phyloP scores from a whole-genome alignment of 2,329 filamentous ascomycete species.

The Simplicillium sp. region DNA sequence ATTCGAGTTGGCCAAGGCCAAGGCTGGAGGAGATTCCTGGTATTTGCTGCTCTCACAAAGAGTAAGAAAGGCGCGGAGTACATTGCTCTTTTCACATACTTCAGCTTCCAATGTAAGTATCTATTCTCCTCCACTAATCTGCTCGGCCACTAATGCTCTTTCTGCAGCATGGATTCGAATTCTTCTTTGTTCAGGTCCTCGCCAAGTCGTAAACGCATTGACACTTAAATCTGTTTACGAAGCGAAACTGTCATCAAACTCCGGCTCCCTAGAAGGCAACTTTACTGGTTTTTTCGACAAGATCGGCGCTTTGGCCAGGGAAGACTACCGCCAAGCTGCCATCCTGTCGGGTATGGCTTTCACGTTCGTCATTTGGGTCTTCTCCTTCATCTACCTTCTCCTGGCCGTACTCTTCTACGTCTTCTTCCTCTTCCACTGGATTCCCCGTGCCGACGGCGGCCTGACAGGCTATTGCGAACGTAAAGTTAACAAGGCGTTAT shows the following conservation, averaged over 20 bases:
- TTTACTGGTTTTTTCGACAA: constrained; percentile 77
- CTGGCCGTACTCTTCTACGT: constrained; percentile 71
- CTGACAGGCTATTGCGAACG: constrained; percentile 80
- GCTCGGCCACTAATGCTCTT: constrained; percentile 7
- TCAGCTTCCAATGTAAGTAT: constrained; percentile 54
- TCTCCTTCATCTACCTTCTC: constrained; percentile 68
- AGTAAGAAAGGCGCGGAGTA: constrained; percentile 88
- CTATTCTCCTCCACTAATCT: not conserved
- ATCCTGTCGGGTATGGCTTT: constrained; percentile 89
- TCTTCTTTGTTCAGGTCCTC: constrained; percentile 82
- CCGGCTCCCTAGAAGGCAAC: constrained; percentile 46
- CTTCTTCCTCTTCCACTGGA: constrained; percentile 86
- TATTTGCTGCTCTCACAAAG: constrained; percentile 84
- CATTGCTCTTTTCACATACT: constrained; percentile 84
- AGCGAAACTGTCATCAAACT: constrained; percentile 54
- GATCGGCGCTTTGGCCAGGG: constrained; percentile 59
- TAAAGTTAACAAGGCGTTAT: constrained; percentile 80
- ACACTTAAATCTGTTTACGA: constrained; percentile 80
- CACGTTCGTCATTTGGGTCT: constrained; percentile 80
- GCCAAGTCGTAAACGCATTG: constrained; percentile 82
- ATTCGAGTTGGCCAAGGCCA: constrained; percentile 63
- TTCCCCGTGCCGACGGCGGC: constrained; percentile 71
- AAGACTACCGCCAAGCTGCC: constrained; percentile 69
- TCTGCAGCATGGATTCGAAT: constrained; percentile 72
- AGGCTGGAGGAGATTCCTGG: constrained; percentile 84